phyloP scores from a whole-genome alignment of 768 basidiomycete genomes.

The Hericium coralloides region DNA sequence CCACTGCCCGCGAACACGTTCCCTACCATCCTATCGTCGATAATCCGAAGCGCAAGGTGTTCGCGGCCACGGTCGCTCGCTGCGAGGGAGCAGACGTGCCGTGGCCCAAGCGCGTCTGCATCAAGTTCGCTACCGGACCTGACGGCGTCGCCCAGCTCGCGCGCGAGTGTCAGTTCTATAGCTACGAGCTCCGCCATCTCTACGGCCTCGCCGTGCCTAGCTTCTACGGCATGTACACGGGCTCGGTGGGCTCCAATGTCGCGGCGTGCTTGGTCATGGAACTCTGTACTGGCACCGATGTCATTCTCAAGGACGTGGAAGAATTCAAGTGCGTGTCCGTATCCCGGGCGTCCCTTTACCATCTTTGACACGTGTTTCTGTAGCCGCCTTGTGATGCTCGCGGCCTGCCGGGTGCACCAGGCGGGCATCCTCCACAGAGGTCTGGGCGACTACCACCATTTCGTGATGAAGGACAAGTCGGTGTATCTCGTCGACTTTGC shows the following conservation, averaged over 20 bases:
- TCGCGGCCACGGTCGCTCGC: background rate
- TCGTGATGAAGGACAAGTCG: slow-evolving; percentile 5
- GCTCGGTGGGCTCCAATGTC: background rate
- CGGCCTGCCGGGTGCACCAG: slow-evolving; percentile 3
- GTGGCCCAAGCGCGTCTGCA: background rate
- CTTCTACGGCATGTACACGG: slow-evolving; percentile 3
- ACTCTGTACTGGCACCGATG: slow-evolving; percentile 1
- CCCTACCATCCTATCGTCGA: background rate
- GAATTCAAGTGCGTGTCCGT: slow-evolving; percentile 5
- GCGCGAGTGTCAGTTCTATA: background rate
- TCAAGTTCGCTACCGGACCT: slow-evolving; percentile 3
- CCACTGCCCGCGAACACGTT: background rate
- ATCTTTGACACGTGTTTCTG: background rate
- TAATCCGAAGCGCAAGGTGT: slow-evolving; percentile 3
- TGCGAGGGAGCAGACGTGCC: background rate
- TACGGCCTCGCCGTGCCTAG: slow-evolving; percentile 2
- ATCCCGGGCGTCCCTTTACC: background rate
- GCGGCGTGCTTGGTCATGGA: slow-evolving; percentile 4
- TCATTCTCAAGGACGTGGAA: background rate
- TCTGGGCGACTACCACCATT: slow-evolving; percentile 3
- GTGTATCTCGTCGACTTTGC: slow-evolving; percentile 6
- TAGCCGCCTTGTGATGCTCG: slow-evolving; percentile 6
- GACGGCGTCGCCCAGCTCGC: background rate
- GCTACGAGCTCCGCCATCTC: background rate
- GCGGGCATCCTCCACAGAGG: slow-evolving; percentile 3